Percentiles rank a stretch among this genome's conserved stretches.
These are phyloP conservation scores for Fusarium bulbicola DNA, from an alignment of 2,329 filamentous ascomycete genomes.

Conservation along the genomic window DNA sequence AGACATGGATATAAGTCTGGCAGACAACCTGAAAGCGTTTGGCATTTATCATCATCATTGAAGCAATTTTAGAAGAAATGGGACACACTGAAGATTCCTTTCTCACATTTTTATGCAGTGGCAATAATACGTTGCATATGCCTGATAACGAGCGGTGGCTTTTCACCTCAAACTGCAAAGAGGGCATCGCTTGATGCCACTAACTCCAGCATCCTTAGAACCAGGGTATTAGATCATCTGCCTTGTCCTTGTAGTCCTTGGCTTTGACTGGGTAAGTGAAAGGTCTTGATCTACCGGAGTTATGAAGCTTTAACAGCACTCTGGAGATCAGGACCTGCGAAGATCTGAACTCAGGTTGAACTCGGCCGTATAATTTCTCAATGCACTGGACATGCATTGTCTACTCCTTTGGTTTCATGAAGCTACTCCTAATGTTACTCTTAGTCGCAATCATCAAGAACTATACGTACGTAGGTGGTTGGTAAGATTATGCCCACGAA, in stretches of 20 bases:
- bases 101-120: neutral
- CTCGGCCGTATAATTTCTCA: neutral
- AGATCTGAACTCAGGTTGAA: neutral
- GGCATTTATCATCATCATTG: slow-evolving; percentile 16
- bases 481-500: neutral
- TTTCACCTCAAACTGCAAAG: neutral
- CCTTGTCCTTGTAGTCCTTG: neutral
- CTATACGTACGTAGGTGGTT: neutral
- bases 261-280: neutral
- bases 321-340: too few relatives aligned
- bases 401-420: neutral
- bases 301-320: neutral
- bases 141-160: too few relatives aligned
- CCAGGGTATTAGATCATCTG: neutral
- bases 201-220: neutral
- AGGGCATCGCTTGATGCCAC: neutral
- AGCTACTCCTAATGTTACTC: neutral
- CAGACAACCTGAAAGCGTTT: slow-evolving; percentile 16
- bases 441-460: neutral
- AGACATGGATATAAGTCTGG: slow-evolving; percentile 13
- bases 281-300: slow-evolving; percentile 2
- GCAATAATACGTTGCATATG: neutral
- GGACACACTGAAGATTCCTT: slow-evolving; percentile 15
- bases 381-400: neutral
- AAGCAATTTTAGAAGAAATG: slow-evolving; percentile 22